phyloP scores from a whole-genome alignment of 495 filamentous ascomycete genomes.

The Alectoria sarmentosa region DNA sequence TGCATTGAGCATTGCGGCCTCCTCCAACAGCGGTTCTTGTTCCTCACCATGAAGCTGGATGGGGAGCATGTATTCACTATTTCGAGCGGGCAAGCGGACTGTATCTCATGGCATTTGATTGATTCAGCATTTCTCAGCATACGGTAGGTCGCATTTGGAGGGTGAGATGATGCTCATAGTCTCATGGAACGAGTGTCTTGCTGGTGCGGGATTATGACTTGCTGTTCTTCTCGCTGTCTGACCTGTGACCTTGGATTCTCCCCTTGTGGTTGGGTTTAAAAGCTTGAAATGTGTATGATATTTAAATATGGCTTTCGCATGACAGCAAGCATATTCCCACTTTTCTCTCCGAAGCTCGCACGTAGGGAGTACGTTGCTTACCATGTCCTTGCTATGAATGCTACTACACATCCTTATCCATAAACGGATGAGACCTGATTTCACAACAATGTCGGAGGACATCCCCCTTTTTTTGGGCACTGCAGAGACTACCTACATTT shows the following conservation, averaged over 20 bases:
- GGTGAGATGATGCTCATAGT: not conserved
- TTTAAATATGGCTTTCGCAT: not conserved
- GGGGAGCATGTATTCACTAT: not conserved
- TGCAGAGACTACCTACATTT: not conserved
- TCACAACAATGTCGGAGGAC: too few relatives aligned
- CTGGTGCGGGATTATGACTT: not conserved
- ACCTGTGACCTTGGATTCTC: not conserved
- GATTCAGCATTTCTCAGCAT: not conserved
- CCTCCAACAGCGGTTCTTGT: not conserved
- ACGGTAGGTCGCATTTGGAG: not conserved
- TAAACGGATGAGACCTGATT: too few relatives aligned
- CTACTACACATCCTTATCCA: too few relatives aligned
- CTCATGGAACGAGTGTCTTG: not conserved
- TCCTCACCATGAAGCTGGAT: too few relatives aligned
- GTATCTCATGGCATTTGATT: not conserved
- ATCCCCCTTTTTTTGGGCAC: too few relatives aligned
- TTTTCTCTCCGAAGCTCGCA: not conserved
- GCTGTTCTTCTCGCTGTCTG: not conserved
- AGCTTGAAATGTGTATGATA: not conserved
- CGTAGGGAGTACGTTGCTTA: not conserved
- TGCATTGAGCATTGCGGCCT: conserved; percentile 3
- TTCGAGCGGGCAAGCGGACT: not conserved
- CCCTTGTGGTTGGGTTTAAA: not conserved
- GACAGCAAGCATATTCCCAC: not conserved
- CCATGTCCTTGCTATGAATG: not conserved